Base-by-base conservation (phyloP, 2,329 filamentous ascomycete species). In the Dothistroma septosporum region DNA sequence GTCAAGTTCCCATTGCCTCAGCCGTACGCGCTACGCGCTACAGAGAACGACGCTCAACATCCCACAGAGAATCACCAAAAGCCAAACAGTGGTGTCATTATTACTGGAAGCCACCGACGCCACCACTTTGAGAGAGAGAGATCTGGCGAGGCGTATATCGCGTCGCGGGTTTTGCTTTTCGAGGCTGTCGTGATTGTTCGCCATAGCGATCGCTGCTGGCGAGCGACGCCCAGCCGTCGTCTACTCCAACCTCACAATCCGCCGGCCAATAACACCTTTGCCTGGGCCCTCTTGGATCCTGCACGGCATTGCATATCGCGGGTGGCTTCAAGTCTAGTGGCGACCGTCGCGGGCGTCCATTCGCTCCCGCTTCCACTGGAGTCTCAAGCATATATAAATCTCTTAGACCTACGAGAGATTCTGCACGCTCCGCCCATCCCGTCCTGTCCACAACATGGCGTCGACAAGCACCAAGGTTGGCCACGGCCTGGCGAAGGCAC, bases 401-500 rank as follows among this genome's bases (percentile, higher is more conserved):
- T 55, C 41, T 19, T 19, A 44, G 41, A 44, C 41, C 41, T n/a
- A 5, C 41, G n/a, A 44, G 14, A 21, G 14, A n/a, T 5, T 14
- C 41, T 8, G 19, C 41, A 44, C 16, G 41, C 41, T 44, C 19
- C 19, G 14, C 41, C 41, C 19, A 44, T 9, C n/a, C n/a, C 19
- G 41, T 16, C 41, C 41, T 19, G 41, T 44, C 41, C 19, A n/a
- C 41, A 55, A 12, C 28, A 75, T 74, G 73, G 60, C 69, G 61
- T 70, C 72, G 19, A 69, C 72, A 35, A 68, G 71, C 32, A 83
- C 82, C 68, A 87, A 88, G 74, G 67, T 89, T 66, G 89, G 91
- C 76, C 88, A 88, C 71, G 79, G 81, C 68, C 75, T 96, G 74
- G 92, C 92, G 73, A 94, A 91, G 75, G 82, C 81, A 62, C 81